Percentiles rank a stretch among this genome's conserved stretches.
phyloP scores from a whole-genome alignment of 208 protist genomes.

The Leishmania aethiopica region DNA sequence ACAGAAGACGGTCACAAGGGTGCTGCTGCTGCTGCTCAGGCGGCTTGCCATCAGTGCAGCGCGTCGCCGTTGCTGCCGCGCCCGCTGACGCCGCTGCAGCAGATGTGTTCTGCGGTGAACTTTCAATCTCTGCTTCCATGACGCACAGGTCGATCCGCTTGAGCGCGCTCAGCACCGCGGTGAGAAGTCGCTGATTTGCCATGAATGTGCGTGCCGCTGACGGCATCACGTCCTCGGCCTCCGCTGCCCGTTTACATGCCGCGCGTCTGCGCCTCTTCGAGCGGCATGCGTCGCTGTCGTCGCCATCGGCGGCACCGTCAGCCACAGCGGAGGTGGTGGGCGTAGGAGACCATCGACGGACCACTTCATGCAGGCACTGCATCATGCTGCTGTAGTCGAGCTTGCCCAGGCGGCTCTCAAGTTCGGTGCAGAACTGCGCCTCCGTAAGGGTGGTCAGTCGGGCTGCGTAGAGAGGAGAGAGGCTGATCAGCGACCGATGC shows the following conservation, averaged over 20 bases:
- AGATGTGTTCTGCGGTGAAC: background rate
- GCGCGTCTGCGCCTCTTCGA: background rate
- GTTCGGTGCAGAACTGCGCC: constrained; percentile 30
- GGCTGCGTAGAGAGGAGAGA: constrained; percentile 38
- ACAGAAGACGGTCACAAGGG: background rate
- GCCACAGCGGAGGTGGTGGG: background rate
- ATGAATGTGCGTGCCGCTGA: no score
- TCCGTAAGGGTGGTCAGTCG: constrained; percentile 27
- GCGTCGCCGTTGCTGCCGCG: background rate
- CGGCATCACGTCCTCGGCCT: background rate
- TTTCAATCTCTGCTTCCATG: constrained; percentile 25
- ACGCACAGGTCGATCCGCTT: constrained; percentile 20
- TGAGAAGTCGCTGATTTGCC: constrained; percentile 8
- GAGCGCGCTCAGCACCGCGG: constrained; percentile 7
- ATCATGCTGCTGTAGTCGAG: constrained; percentile 47
- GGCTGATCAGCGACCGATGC: background rate
- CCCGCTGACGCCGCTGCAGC: background rate
- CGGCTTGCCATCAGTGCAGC: background rate
- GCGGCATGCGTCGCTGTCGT: background rate
- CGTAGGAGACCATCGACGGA: background rate
- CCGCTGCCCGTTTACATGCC: background rate
- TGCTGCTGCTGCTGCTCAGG: background rate
- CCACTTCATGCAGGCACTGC: constrained; percentile 59
- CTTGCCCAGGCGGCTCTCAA: constrained; percentile 36
- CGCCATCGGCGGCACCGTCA: background rate